Base-by-base conservation (phyloP, 2,329 filamentous ascomycete genomes). In the Penicillium aurantiogriseum region DNA sequence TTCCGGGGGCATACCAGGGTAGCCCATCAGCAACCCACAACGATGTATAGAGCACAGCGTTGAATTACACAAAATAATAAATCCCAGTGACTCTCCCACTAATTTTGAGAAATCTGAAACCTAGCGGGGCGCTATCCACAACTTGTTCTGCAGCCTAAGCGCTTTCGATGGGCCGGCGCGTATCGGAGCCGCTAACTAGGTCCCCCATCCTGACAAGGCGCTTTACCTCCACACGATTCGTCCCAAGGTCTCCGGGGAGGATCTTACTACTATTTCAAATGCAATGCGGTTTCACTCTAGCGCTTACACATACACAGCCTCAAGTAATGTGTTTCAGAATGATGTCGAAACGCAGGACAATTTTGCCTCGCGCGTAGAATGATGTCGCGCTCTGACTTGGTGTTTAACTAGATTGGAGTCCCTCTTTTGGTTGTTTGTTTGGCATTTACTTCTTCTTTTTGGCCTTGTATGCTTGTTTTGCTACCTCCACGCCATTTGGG, bases 261-360 rank as follows among this genome's bases (percentile, higher is more conserved):
- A 27, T 10, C 23, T 42, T 19, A 19, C 50, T 19, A 23, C 51
- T 11, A 36, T 39, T 48, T 39, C n/a, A 40, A 42, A 63, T 63
- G 52, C 57, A 57, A 57, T 59, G 45, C 53, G 38, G 69, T 72
- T 70, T 72, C 68, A 71, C 53, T 51, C 59, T 49, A 58, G 71
- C 71, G 71, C 71, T 56, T 69, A 67, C 59, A 63, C 52, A 38
- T 43, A 44, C 56, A 51, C 45, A 58, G 54, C 63, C 61, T 61
- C 57, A 38, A 57, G 42, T 31, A 46, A 46, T 47, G 58, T 56
- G 68, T 73, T 65, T 71, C 66, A 68, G 58, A 60, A 35, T 23
- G 15, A n/a, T 29, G 33, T 53, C 13, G 31, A 50, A 27, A 23
- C 31, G 21, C 46, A 55, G 50, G 52, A 25, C 17, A 38, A 7